These are phyloP conservation scores for Cryptococcus wingfieldii DNA, from an alignment of 1,284 basidiomycete species.

Conservation along the genomic window DNA sequence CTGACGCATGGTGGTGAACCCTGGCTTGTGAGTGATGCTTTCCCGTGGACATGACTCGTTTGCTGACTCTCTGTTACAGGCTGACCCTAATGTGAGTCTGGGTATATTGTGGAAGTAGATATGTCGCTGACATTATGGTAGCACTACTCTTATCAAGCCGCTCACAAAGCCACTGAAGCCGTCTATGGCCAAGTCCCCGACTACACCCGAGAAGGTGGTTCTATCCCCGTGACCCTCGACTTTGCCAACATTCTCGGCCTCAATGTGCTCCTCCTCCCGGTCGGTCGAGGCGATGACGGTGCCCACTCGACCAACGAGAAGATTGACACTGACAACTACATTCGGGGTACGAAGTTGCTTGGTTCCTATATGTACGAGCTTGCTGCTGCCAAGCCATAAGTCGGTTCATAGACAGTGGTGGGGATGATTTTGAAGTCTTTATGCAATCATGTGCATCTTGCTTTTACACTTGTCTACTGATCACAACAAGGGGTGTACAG, in stretches of 20 bases:
- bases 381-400: slow-evolving; percentile 44
- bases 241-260: slow-evolving; percentile 79
- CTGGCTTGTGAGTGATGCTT: slow-evolving; percentile 59
- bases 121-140: slow-evolving; percentile 2
- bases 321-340: slow-evolving; percentile 86
- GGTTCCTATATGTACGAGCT: slow-evolving; percentile 81
- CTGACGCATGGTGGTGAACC: slow-evolving; percentile 77
- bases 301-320: slow-evolving; percentile 89
- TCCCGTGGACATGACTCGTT: background rate
- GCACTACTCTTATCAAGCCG: slow-evolving; percentile 96
- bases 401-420: background rate
- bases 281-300: slow-evolving; percentile 91
- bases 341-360: slow-evolving; percentile 70
- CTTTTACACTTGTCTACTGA: background rate
- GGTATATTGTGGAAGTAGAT: background rate
- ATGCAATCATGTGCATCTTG: background rate
- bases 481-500: background rate
- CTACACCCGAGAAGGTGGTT: slow-evolving; percentile 86
- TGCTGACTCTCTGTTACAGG: background rate
- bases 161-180: slow-evolving; percentile 65
- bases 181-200: slow-evolving; percentile 81
- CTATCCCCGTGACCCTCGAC: slow-evolving; percentile 92
- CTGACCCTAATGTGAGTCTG: background rate
- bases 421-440: background rate
- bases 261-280: slow-evolving; percentile 76